Percentiles rank a stretch among this genome's conserved stretches.
Conservation (phyloP, 371 early-diverging fungal species). For the Mucor mucedo region DNA sequence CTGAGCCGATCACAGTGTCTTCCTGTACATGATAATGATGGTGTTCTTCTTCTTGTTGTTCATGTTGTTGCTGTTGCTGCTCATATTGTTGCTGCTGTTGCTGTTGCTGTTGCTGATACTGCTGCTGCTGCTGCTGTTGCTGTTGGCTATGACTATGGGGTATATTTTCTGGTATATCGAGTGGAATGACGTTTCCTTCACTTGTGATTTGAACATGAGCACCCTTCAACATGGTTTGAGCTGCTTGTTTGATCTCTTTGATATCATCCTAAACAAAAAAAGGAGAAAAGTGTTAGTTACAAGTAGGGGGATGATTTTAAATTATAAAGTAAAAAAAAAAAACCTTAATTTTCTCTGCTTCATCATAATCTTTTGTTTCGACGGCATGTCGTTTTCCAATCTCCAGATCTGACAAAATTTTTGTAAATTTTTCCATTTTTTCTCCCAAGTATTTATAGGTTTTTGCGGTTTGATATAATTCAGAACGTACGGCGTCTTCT, state of each 20-base stretch:
- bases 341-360: constrained; percentile 75
- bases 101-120: too few species aligned
- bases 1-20: neutral
- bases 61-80: too few species aligned
- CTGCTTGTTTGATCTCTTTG: constrained; percentile 29
- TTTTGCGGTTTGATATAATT: constrained; percentile 66
- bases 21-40: neutral
- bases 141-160: neutral
- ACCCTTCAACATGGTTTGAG: constrained; percentile 25
- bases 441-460: constrained; percentile 49
- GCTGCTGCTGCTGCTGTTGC: too few species aligned
- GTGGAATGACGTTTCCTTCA: constrained; percentile 25
- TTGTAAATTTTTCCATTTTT: constrained; percentile 44
- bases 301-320: too few species aligned
- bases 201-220: constrained; percentile 30
- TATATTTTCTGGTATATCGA: neutral
- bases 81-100: too few species aligned
- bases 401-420: constrained; percentile 65
- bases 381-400: constrained; percentile 66
- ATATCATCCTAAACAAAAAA: constrained; percentile 27
- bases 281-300: too few species aligned
- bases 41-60: too few species aligned
- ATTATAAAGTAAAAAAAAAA: too few species aligned
- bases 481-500: constrained; percentile 47
- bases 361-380: constrained; percentile 74